Evolutionary conservation across 2,329 filamentous ascomycete species (phyloP).

Genomic region (Raffaelea deltoideospora): DNA sequence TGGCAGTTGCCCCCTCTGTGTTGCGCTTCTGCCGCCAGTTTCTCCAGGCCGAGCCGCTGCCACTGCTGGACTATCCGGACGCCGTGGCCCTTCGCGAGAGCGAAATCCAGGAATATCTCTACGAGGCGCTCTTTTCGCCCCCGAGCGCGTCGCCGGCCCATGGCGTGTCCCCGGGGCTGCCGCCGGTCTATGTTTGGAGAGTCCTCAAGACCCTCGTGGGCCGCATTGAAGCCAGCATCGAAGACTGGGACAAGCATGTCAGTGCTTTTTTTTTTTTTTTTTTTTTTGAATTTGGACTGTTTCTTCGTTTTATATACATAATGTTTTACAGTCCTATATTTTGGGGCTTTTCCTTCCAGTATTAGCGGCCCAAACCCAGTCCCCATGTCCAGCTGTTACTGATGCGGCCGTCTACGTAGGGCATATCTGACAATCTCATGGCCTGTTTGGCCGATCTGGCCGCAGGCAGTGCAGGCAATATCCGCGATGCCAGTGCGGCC

Average conservation of each 20-base stretch:
- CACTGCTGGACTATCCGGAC: constrained; percentile 41
- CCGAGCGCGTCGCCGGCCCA: too few species aligned
- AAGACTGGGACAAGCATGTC: constrained; percentile 80
- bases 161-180: too few species aligned
- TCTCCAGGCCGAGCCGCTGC: constrained; percentile 56
- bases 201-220: constrained; percentile 59
- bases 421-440: constrained; percentile 71
- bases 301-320: too few species aligned
- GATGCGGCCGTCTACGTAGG: too few species aligned
- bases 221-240: constrained; percentile 57
- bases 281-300: too few species aligned
- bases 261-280: constrained; percentile 20
- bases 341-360: too few species aligned
- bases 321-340: too few species aligned
- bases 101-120: constrained; percentile 39
- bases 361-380: too few species aligned
- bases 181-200: constrained; percentile 52
- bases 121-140: constrained; percentile 36
- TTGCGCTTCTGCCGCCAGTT: constrained; percentile 57
- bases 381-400: too few species aligned
- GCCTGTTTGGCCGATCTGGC: constrained; percentile 45
- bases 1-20: too few species aligned
- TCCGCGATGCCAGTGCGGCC: constrained; percentile 48
- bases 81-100: constrained; percentile 54
- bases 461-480: constrained; percentile 40